Evolutionary conservation across 305 asterid genomes (phyloP).

Genomic region (Ilex paraguariensis): DNA sequence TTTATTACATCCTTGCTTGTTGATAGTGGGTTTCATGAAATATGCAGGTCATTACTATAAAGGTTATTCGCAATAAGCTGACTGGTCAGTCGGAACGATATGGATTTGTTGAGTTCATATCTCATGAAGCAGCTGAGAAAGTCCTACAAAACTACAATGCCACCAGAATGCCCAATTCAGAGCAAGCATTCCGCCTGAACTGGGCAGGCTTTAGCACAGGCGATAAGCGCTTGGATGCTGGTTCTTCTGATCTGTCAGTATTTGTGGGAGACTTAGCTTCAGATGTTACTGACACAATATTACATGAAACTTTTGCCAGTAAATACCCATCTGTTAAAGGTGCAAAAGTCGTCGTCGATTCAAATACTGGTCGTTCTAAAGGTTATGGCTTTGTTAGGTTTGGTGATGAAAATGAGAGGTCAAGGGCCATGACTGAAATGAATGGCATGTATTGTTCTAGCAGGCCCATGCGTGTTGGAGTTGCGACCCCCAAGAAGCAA

Average conservation of each 20-base stretch:
- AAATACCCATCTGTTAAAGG: conserved; percentile 83
- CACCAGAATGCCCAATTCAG: conserved; percentile 76
- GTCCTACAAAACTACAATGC: conserved; percentile 73
- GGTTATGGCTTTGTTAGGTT: conserved; percentile 98
- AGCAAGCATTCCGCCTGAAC: conserved; percentile 83
- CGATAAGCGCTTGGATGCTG: conserved; percentile 74
- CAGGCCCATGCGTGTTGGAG: conserved; percentile 87
- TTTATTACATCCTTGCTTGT: not conserved
- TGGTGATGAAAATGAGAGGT: conserved; percentile 81
- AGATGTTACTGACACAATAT: conserved; percentile 81
- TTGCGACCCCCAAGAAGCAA: conserved; percentile 92
- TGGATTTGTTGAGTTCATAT: conserved; percentile 80
- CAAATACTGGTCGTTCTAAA: conserved; percentile 82
- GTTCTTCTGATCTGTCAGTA: conserved; percentile 83
- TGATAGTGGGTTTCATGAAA: not conserved
- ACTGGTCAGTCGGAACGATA: conserved; percentile 96
- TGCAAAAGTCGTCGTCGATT: conserved; percentile 93
- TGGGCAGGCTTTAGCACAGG: conserved; percentile 97
- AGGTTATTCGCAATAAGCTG: conserved; percentile 94
- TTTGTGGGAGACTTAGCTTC: conserved; percentile 94
- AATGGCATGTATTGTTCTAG: conserved; percentile 84
- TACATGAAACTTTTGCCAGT: conserved; percentile 85
- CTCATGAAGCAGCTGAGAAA: conserved; percentile 82
- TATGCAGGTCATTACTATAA: conserved; percentile 68
- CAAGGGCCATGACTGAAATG: conserved; percentile 91